A percentile compares a stretch with the other conserved stretches of the same genome.
Evolutionary conservation across 345 rosid species (phyloP).

Genomic region (Rhizophora apiculata): DNA sequence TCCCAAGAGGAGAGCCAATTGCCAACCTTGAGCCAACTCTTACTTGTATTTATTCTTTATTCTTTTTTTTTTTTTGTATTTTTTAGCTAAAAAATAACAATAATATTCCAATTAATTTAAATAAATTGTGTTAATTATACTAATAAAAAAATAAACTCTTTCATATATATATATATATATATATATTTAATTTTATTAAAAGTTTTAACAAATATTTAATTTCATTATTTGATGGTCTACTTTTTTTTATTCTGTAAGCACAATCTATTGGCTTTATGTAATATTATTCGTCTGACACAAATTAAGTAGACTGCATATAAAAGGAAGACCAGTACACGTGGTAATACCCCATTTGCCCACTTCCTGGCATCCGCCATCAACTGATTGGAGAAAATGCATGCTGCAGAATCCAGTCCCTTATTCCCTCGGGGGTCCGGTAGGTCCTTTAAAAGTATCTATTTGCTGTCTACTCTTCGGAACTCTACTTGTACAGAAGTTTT

Average conservation of each 20-base stretch:
- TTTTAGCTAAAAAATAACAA: too few relatives aligned
- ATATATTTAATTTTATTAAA: too few relatives aligned
- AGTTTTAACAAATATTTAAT: too few relatives aligned
- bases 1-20: conserved; percentile 30
- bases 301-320: conserved; percentile 13
- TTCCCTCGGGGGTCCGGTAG: conserved; percentile 12
- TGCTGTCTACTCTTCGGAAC: conserved; percentile 34
- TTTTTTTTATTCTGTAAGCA: neutral
- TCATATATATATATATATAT: too few relatives aligned
- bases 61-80: too few relatives aligned
- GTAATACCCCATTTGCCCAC: conserved; percentile 30
- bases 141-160: too few relatives aligned
- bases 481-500: conserved; percentile 16
- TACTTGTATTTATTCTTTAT: neutral
- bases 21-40: conserved; percentile 38
- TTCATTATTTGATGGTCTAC: too few relatives aligned
- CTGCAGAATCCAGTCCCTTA: conserved; percentile 27
- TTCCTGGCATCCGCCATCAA: conserved; percentile 27
- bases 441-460: neutral
- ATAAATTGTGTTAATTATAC: too few relatives aligned
- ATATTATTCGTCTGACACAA: neutral
- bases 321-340: conserved; percentile 25
- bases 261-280: neutral
- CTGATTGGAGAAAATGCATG: conserved; percentile 13
- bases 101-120: neutral